Base-by-base conservation (phyloP, 768 basidiomycete genomes). In the Tulasnella sp. region DNA sequence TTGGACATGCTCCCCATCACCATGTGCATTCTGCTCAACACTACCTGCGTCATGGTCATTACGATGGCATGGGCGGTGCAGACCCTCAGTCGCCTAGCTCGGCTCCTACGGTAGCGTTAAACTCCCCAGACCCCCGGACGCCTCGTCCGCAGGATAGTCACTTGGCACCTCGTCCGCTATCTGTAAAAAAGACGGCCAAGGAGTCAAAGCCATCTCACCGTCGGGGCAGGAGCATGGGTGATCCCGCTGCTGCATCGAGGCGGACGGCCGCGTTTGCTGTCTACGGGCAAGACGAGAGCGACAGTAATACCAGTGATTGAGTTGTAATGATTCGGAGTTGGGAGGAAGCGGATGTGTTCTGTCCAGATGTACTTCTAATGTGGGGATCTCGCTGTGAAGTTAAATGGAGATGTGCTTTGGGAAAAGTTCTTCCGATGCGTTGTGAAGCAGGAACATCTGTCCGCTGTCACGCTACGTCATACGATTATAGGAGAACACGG, bases 201-300 rank as follows among this genome's bases (percentile, higher is more conserved):
- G 44, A 42, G 54, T 5, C 5, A 48, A 4, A 15, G 29, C 53
- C 29, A 4, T 27, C n/a, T 1, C 59, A 59, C 12, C 50, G 62
- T 2, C 29, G 62, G 22, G 48, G 55, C 1, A 43, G 45, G 49
- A 50, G 60, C 60, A 53, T 65, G 68, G 61, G 62, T 55, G 53
- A 44, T 65, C 64, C 41, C 66, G 60, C 65, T 5, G 62, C 17
- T 5, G 62, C 17, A 62, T 68, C 46, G 46, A 60, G 50, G 53
- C 65, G 46, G 21, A 44, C 57, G 66, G 74, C 80, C 34, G 83
- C 85, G 7, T 92, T 92, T 66, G 89, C 90, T 19, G 86, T 87
- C 10, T 88, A 82, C 80, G 90, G 89, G 0, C 84, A 88, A 42
- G 89, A 92, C 66, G 89, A 91, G 70, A 90, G 85, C 57, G 89